Evolutionary conservation across 257 asterid genomes (phyloP), one percentile per base, ranked within the genome.

Genomic region (Coffea eugenioides): DNA sequence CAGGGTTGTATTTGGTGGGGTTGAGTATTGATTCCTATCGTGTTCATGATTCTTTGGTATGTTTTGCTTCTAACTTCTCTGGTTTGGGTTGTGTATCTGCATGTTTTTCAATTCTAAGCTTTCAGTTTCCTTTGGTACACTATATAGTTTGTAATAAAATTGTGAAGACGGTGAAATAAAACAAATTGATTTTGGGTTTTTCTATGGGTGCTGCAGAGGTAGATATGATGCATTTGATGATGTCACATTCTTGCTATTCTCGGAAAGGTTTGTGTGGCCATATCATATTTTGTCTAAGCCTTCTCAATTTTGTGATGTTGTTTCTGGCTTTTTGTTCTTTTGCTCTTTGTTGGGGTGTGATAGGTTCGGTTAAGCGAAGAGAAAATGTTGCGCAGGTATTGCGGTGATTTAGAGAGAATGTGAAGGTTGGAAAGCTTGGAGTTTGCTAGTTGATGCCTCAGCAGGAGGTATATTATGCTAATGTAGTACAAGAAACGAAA

Each of bases 1-100:
- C 98, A 52, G 97, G 94, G 21, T 62, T 90, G 62, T 91, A 89
- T 80, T 75, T 94, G 90, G 97, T 83, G 69, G 98, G 98, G 41
- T 85, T 84, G 79, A 79, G 92, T 4, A 92, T 87, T 51, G 97
- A 91, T 34, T 86, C 94, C 3, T 92, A 86, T 74, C 84, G 87
- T 69, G 83, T 57, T 76, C 83, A 86, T 74, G 92, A 87, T 82
- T 80, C 86, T 82, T 65, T 82, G 91, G 98, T 93, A 86, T 57
- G 86, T 54, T 64, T 9, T 64, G 56, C 27, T 70, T 39, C 49
- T 69, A 20, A 43, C 41, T 13, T 69, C 71, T 70, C 45, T 56
- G 3, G 18, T 69, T 56, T 56, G 23, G 8, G 20, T 16, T 18
- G 1, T 20, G 25, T 56, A 16, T 18, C 18, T 52, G 67, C 12